These are phyloP conservation scores for Myxozyma vanderwaltii DNA, from an alignment of 805 yeast species.

Conservation along the genomic window DNA sequence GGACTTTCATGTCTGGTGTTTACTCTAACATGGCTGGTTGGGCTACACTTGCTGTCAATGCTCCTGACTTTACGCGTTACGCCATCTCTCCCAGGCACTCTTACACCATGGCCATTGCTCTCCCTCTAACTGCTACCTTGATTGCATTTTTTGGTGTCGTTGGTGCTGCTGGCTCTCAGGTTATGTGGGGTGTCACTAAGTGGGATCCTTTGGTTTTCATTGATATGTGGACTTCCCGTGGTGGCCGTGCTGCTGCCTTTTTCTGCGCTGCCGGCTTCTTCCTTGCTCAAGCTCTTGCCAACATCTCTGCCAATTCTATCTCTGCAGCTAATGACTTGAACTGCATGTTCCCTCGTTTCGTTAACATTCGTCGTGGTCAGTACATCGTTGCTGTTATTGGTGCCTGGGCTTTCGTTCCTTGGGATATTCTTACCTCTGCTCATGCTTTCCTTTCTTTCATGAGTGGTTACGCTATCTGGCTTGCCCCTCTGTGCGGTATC, in stretches of 20 bases:
- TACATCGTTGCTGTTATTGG: conserved; percentile 74
- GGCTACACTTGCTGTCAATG: conserved; percentile 51
- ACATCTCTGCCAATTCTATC: conserved; percentile 61
- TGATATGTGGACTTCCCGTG: conserved; percentile 45
- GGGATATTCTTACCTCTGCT: conserved; percentile 73
- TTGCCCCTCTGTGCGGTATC: conserved; percentile 82
- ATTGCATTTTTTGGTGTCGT: conserved; percentile 36
- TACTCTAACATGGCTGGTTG: conserved; percentile 32
- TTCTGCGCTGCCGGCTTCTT: conserved; percentile 70
- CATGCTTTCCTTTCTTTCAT: conserved; percentile 77
- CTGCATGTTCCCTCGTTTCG: conserved; percentile 50
- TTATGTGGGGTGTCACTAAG: conserved; percentile 45
- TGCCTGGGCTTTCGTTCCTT: conserved; percentile 70
- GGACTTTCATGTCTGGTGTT: conserved; percentile 78
- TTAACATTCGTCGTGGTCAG: conserved; percentile 61
- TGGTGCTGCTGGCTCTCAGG: conserved; percentile 39
- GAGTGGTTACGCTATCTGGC: conserved; percentile 78
- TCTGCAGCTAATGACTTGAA: conserved; percentile 54
- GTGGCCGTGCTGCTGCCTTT: conserved; percentile 80
- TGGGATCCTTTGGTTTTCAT: conserved; percentile 54
- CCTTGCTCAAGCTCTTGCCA: conserved; percentile 76
- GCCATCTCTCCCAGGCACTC: conserved; percentile 47
- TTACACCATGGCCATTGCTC: conserved; percentile 54
- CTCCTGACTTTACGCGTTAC: conserved; percentile 54
- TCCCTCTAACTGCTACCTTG: conserved; percentile 44